Evolutionary conservation across 2,329 filamentous ascomycete species (phyloP).

Genomic region (Neofusicoccum parvum): DNA sequence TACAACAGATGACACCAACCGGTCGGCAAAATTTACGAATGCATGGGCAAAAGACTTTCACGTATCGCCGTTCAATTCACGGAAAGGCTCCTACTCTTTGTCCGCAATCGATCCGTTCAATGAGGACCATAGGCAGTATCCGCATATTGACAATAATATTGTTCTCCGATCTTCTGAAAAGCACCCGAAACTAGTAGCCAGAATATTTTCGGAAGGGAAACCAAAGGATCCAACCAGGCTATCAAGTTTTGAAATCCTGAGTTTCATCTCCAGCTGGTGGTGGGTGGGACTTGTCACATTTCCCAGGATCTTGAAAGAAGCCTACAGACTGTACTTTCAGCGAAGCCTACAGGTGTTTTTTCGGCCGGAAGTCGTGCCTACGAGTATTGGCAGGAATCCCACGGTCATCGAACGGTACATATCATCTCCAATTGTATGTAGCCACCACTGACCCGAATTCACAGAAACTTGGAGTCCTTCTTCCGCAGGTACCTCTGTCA

Average conservation of each 20-base stretch:
- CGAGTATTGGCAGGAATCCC: constrained; percentile 58
- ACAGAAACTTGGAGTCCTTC: constrained; percentile 38
- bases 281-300: constrained; percentile 69
- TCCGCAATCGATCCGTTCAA: constrained; percentile 50
- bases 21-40: constrained; percentile 45
- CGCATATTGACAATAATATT: constrained; percentile 60
- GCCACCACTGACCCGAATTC: not conserved
- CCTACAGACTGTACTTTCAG: constrained; percentile 58
- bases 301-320: constrained; percentile 66
- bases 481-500: constrained; percentile 45
- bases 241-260: constrained; percentile 44
- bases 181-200: constrained; percentile 63
- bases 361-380: constrained; percentile 62
- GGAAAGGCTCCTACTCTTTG: constrained; percentile 52
- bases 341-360: constrained; percentile 65
- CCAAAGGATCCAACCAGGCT: constrained; percentile 56
- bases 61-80: constrained; percentile 72
- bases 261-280: constrained; percentile 62
- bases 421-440: not conserved
- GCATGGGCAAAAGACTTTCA: constrained; percentile 73
- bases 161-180: constrained; percentile 62
- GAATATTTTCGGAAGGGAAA: constrained; percentile 57
- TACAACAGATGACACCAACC: not conserved
- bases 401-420: constrained; percentile 51
- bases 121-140: constrained; percentile 31